A percentile compares a stretch with the other conserved stretches of the same genome.
Conservation (phyloP, 306 rosid genomes). For the Urtica urens region DNA sequence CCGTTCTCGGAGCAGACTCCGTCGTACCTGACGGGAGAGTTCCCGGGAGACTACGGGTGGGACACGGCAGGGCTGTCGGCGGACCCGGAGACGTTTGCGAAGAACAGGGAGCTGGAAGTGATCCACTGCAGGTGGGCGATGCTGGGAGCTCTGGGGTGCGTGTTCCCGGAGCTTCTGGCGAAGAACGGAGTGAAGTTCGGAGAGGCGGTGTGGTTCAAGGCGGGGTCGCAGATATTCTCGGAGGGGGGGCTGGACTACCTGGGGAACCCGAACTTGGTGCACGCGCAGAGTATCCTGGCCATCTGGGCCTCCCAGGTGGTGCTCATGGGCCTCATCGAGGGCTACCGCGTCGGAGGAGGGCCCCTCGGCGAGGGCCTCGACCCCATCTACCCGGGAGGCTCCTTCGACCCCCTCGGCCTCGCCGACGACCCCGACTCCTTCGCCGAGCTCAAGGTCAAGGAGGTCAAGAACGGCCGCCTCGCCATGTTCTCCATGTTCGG, state of each 20-base stretch:
- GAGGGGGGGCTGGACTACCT: constrained; percentile 95
- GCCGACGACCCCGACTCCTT: constrained; percentile 96
- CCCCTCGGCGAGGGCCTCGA: constrained; percentile 97
- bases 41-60: constrained; percentile 96
- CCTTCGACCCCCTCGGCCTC: constrained; percentile 88
- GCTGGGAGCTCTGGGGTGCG: constrained; percentile 83
- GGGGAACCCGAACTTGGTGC: constrained; percentile 88
- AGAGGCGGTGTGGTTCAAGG: constrained; percentile 96
- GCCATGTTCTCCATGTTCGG: constrained; percentile 95
- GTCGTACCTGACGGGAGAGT: constrained; percentile 83
- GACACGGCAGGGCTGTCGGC: constrained; percentile 96
- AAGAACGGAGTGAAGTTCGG: constrained; percentile 88
- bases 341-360: constrained; percentile 91
- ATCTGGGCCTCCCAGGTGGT: constrained; percentile 94
- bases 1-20: constrained; percentile 97
- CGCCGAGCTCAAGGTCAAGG: constrained; percentile 97
- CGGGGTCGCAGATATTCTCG: constrained; percentile 84
- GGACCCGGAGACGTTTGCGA: constrained; percentile 90
- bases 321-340: constrained; percentile 87
- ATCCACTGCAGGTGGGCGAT: constrained; percentile 92
- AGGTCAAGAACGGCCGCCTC: constrained; percentile 77
- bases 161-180: constrained; percentile 73
- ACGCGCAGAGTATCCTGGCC: constrained; percentile 93
- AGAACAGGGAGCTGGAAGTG: constrained; percentile 88
- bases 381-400: constrained; percentile 93